Evolutionary conservation across 352 stramenopile species (phyloP).

Genomic region (Phytophthora pseudosyringae): DNA sequence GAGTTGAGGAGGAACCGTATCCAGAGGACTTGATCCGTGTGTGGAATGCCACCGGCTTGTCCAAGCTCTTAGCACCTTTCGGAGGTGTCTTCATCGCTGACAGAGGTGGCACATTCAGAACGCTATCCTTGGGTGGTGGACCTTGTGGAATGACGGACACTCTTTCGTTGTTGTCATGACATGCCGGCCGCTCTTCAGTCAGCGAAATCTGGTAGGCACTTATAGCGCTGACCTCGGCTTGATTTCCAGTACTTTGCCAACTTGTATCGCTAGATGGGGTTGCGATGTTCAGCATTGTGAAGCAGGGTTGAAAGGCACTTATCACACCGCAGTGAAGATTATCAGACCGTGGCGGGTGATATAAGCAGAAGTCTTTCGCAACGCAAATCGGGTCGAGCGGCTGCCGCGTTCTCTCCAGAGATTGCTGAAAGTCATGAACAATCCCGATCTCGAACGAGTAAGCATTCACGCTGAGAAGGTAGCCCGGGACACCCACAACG

Average conservation of each 20-base stretch:
- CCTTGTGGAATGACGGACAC: conserved; percentile 59
- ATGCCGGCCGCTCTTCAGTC: background rate
- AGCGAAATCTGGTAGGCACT: background rate
- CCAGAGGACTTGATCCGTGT: conserved; percentile 82
- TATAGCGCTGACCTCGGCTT: conserved; percentile 13
- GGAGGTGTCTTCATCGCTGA: conserved; percentile 36
- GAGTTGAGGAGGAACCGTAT: conserved; percentile 52
- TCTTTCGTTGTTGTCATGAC: conserved; percentile 18
- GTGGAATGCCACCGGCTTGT: conserved; percentile 87
- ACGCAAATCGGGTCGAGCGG: conserved; percentile 42
- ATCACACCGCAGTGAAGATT: conserved; percentile 50
- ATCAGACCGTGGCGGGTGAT: conserved; percentile 25
- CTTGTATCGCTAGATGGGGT: background rate
- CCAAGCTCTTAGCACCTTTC: conserved; percentile 37
- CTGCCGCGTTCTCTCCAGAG: background rate
- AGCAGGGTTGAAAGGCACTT: conserved; percentile 74
- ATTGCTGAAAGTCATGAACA: conserved; percentile 60
- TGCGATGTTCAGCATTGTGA: conserved; percentile 44
- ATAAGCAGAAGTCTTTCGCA: conserved; percentile 66
- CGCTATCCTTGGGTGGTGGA: conserved; percentile 54
- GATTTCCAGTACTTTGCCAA: conserved; percentile 19
- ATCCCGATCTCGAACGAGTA: conserved; percentile 70
- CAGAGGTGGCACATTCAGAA: conserved; percentile 62
- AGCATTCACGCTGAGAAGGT: conserved; percentile 65
- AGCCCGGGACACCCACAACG: conserved; percentile 51